Evolutionary conservation across 2,329 filamentous ascomycete genomes (phyloP).

Genomic region (Emericellopsis atlantica): DNA sequence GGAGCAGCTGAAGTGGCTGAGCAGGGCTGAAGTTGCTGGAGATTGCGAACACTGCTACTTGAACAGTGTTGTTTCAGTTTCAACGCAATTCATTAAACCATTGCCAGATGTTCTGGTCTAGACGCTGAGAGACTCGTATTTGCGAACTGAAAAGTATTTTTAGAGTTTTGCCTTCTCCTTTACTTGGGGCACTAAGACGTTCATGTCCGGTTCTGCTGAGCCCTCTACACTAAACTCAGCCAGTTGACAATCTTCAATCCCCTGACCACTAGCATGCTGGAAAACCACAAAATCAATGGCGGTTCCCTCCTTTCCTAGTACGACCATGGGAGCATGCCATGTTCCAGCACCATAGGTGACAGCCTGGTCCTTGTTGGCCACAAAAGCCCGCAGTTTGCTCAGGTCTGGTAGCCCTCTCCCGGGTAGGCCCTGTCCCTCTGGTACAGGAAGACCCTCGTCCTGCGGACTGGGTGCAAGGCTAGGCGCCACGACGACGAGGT

Average conservation of each 20-base stretch:
- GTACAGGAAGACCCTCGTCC: slow-evolving; percentile 13
- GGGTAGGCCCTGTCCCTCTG: slow-evolving; percentile 27
- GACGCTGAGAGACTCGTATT: too few species aligned
- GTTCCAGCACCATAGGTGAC: slow-evolving; percentile 88
- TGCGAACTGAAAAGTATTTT: too few species aligned
- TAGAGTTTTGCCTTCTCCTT: neutral
- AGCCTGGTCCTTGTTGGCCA: slow-evolving; percentile 65
- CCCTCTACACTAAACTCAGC: slow-evolving; percentile 28
- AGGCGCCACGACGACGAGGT: slow-evolving; percentile 83
- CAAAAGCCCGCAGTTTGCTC: slow-evolving; percentile 57
- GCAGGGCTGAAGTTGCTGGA: too few species aligned
- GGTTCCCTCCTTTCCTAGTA: slow-evolving; percentile 45
- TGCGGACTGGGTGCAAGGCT: slow-evolving; percentile 36
- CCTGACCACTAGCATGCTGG: slow-evolving; percentile 78
- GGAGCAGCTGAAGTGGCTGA: too few species aligned
- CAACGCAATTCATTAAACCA: too few species aligned
- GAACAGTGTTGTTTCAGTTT: too few species aligned
- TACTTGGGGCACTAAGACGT: neutral
- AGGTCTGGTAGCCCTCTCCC: slow-evolving; percentile 63
- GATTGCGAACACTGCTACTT: too few species aligned
- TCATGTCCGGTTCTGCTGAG: slow-evolving; percentile 13
- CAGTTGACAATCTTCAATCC: slow-evolving; percentile 79
- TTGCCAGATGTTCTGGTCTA: too few species aligned
- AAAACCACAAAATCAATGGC: slow-evolving; percentile 78
- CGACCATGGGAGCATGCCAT: slow-evolving; percentile 95